phyloP scores from a whole-genome alignment of 176 grass and related monocot genomes.

The Neostapfia colusana region DNA sequence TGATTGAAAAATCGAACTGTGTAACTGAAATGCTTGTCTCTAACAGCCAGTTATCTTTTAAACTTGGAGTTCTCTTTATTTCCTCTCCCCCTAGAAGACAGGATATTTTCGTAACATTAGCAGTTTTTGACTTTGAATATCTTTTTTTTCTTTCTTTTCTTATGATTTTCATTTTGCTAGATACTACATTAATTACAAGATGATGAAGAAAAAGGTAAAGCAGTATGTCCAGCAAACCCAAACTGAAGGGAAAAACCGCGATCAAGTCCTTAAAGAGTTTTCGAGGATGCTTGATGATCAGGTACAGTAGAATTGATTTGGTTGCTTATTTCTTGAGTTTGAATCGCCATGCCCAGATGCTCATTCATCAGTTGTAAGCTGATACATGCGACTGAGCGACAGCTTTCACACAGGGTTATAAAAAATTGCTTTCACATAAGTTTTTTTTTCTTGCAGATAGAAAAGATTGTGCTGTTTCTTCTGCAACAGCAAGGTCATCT shows the following conservation, averaged over 20 bases:
- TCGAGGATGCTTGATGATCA: slow-evolving; percentile 87
- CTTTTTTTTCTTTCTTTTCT: not conserved
- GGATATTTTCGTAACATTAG: not conserved
- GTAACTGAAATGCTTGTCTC: too few species aligned
- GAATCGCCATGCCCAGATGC: not conserved
- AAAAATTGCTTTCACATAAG: not conserved
- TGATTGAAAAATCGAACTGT: too few species aligned
- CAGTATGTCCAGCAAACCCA: slow-evolving; percentile 80
- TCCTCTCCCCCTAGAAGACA: too few species aligned
- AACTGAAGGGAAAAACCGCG: slow-evolving; percentile 47
- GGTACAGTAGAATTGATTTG: slow-evolving; percentile 42
- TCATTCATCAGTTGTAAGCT: not conserved
- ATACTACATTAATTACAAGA: slow-evolving; percentile 97
- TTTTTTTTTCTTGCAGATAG: slow-evolving; percentile 58
- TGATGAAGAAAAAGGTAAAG: slow-evolving; percentile 99
- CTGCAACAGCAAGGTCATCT: slow-evolving; percentile 84
- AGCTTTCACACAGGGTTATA: slow-evolving; percentile 1
- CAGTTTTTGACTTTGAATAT: not conserved
- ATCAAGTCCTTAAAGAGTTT: slow-evolving; percentile 84
- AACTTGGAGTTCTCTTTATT: not conserved
- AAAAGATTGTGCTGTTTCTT: slow-evolving; percentile 90
- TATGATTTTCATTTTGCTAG: slow-evolving; percentile 34
- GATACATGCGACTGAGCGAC: not conserved
- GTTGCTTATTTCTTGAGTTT: slow-evolving; percentile 21
- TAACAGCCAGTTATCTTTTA: too few species aligned